Percentiles rank a stretch among this genome's conserved stretches.
phyloP scores from a whole-genome alignment of 2,329 filamentous ascomycete species.

The Aspergillus udagawae region DNA sequence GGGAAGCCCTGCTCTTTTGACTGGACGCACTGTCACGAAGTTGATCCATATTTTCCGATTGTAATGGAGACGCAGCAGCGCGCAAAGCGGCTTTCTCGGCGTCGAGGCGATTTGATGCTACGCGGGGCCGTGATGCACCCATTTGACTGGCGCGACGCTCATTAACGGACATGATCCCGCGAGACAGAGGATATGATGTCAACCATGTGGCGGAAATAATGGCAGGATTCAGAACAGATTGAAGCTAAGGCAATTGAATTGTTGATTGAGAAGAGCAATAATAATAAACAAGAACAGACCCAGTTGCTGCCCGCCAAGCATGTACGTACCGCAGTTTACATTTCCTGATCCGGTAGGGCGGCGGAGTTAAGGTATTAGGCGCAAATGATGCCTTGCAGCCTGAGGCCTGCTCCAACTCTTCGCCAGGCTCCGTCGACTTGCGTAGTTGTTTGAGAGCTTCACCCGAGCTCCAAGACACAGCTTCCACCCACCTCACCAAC shows the following conservation, averaged over 20 bases:
- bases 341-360: not conserved
- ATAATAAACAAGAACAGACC: not conserved
- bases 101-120: slow-evolving; percentile 38
- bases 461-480: slow-evolving; percentile 21
- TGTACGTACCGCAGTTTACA: slow-evolving; percentile 11
- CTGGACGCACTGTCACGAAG: slow-evolving; percentile 27
- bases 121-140: slow-evolving; percentile 38
- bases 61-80: slow-evolving; percentile 29
- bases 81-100: slow-evolving; percentile 24
- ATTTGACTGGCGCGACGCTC: slow-evolving; percentile 37
- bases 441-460: slow-evolving; percentile 34
- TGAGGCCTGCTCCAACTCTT: slow-evolving; percentile 21
- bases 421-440: slow-evolving; percentile 33
- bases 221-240: not conserved
- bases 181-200: slow-evolving; percentile 14
- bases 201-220: slow-evolving; percentile 21
- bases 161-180: slow-evolving; percentile 37
- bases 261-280: not conserved
- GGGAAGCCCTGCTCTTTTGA: slow-evolving; percentile 29
- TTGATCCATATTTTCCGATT: slow-evolving; percentile 28
- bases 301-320: slow-evolving; percentile 2
- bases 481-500: slow-evolving; percentile 15
- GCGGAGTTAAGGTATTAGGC: slow-evolving; percentile 7
- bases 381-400: slow-evolving; percentile 12
- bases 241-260: not conserved